Conservation (phyloP, 768 basidiomycete species). For the Lentinula sp. region DNA sequence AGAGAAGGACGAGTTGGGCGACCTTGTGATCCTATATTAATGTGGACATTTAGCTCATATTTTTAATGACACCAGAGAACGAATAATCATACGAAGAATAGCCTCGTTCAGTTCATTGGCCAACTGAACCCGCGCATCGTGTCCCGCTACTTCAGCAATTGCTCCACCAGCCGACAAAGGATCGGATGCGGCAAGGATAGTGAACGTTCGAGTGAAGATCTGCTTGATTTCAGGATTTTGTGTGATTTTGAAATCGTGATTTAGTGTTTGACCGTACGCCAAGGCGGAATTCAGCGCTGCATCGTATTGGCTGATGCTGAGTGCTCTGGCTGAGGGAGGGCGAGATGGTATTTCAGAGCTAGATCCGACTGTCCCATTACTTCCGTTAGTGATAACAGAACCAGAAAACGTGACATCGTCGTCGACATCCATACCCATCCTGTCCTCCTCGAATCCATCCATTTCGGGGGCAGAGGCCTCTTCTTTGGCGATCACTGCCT, state of each 20-base stretch:
- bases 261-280: slow-evolving; percentile 66
- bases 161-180: slow-evolving; percentile 62
- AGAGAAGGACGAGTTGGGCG: slow-evolving; percentile 64
- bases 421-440: slow-evolving; percentile 61
- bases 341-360: slow-evolving; percentile 14
- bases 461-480: slow-evolving; percentile 26
- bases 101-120: slow-evolving; percentile 77
- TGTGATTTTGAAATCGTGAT: slow-evolving; percentile 63
- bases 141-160: slow-evolving; percentile 62
- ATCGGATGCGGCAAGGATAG: slow-evolving; percentile 75
- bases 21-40: slow-evolving; percentile 64
- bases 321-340: slow-evolving; percentile 2
- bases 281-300: slow-evolving; percentile 60
- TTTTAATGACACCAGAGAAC: neutral
- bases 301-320: slow-evolving; percentile 35
- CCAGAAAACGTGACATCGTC: slow-evolving; percentile 24
- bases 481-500: slow-evolving; percentile 25
- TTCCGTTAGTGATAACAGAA: neutral
- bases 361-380: slow-evolving; percentile 6
- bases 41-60: neutral
- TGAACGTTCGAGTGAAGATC: slow-evolving; percentile 69
- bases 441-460: slow-evolving; percentile 28
- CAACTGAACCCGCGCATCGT: slow-evolving; percentile 56
- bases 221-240: slow-evolving; percentile 55
- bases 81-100: slow-evolving; percentile 59